Percentiles rank a stretch among this genome's conserved stretches.
Conservation (phyloP, 2,329 filamentous ascomycete genomes). For the Fusarium nygamai region DNA sequence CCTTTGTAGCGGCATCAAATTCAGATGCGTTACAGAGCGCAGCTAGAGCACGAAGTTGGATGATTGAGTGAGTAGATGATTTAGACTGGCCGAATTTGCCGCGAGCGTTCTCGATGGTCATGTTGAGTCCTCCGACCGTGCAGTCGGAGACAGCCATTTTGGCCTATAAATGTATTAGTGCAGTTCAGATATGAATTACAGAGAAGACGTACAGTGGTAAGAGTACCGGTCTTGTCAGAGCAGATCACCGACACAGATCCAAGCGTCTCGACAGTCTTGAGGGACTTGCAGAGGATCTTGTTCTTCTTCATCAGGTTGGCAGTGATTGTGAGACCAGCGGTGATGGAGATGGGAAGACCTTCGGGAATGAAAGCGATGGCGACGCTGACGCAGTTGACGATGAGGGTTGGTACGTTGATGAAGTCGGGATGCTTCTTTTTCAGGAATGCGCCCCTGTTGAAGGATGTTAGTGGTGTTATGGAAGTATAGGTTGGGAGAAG, state of each 20-base stretch:
- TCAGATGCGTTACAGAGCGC: conserved; percentile 80
- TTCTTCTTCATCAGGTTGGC: conserved; percentile 81
- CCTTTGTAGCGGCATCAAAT: conserved; percentile 73
- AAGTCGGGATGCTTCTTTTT: conserved; percentile 71
- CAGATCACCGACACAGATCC: conserved; percentile 79
- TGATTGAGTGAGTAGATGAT: conserved; percentile 52
- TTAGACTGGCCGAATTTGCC: conserved; percentile 46
- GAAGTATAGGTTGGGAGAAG: conserved; percentile 32
- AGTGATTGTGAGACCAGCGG: conserved; percentile 77
- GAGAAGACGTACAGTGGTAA: conserved; percentile 54
- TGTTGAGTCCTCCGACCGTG: conserved; percentile 62
- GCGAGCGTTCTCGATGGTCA: conserved; percentile 62
- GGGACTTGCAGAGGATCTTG: conserved; percentile 80
- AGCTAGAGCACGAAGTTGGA: conserved; percentile 68
- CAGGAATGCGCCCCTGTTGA: conserved; percentile 72
- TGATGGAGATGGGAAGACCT: conserved; percentile 75
- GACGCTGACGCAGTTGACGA: conserved; percentile 77
- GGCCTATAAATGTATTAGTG: conserved; percentile 60
- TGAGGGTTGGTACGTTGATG: conserved; percentile 77
- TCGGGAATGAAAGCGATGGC: conserved; percentile 82
- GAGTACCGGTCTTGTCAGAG: conserved; percentile 80
- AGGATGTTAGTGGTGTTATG: rapidly evolving
- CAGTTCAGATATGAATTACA: rapidly evolving
- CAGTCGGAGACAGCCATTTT: conserved; percentile 79
- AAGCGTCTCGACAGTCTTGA: conserved; percentile 81